phyloP scores from a whole-genome alignment of 768 basidiomycete genomes.

The Mycena belliarum region DNA sequence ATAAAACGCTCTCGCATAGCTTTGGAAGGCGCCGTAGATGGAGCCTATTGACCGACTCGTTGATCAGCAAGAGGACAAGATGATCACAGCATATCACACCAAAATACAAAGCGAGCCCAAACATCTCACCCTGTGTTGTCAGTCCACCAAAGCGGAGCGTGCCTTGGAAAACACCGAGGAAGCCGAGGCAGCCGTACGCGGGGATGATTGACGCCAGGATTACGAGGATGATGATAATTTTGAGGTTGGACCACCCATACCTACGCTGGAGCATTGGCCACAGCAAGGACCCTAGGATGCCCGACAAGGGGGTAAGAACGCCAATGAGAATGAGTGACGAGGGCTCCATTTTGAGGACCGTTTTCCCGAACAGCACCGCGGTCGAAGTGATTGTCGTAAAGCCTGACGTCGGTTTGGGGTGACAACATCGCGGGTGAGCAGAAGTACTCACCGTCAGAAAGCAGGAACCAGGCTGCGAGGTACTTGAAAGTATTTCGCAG shows the following conservation, averaged over 20 bases:
- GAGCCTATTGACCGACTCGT: slow-evolving; percentile 43
- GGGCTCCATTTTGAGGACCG: slow-evolving; percentile 77
- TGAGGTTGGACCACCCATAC: slow-evolving; percentile 64
- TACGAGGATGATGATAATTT: slow-evolving; percentile 68
- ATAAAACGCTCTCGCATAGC: slow-evolving; percentile 85
- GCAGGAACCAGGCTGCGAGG: slow-evolving; percentile 90
- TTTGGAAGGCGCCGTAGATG: slow-evolving; percentile 89
- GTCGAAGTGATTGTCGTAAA: slow-evolving; percentile 93
- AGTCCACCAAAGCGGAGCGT: slow-evolving; percentile 65
- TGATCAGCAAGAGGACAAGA: not conserved
- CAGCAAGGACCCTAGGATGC: slow-evolving; percentile 81
- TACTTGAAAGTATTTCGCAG: slow-evolving; percentile 87
- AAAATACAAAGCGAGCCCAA: slow-evolving; percentile 77
- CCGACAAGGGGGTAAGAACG: slow-evolving; percentile 72
- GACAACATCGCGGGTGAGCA: not conserved
- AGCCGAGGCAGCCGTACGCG: slow-evolving; percentile 81
- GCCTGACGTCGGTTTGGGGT: slow-evolving; percentile 42
- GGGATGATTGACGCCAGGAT: slow-evolving; percentile 67
- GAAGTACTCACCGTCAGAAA: slow-evolving; percentile 74
- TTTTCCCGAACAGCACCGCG: slow-evolving; percentile 91
- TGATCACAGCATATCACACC: slow-evolving; percentile 38
- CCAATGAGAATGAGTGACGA: slow-evolving; percentile 80
- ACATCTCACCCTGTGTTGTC: slow-evolving; percentile 84
- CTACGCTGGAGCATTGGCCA: slow-evolving; percentile 76
- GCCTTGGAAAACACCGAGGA: slow-evolving; percentile 55